Base-by-base conservation (phyloP, 805 yeast species). In the Schwanniomyces sp. region DNA sequence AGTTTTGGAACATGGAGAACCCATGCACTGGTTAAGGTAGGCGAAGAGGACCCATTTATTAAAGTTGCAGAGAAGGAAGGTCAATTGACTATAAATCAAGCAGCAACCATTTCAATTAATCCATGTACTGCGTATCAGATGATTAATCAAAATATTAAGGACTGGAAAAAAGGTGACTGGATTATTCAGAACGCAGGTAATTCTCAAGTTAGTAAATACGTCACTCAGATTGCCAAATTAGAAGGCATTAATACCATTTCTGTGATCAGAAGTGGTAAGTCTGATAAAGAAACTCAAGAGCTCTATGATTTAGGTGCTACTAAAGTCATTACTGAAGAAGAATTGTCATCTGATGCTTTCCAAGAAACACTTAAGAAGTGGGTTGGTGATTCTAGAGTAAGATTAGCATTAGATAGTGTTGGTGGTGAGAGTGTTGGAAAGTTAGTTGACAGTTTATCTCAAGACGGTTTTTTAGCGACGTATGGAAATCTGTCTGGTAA, bases 1-100 rank as follows among this genome's bases (percentile, higher is more conserved):
- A 84, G 86, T 53, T 84, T 84, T 51, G 97, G 97, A 27, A 91
- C 97, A 3, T 91, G 97, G 97, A 76, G 94, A 47, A 81, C 92
- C 2, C 88, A 86, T 54, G 81, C 85, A 4, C 55, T 85, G 29
- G 77, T 83, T 5, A 37, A 36, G 2, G 40, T 24, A 1, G 44
- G 45, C n/a, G 63, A 62, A 2, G 77, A 76, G 11, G 61, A 70
- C 0, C 80, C 81, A 17, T 36, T 56, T 3, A 43, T 58, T 8
- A 52, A 47, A 30, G 48, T 55, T 3, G 18, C 39, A n/a, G 43
- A 43, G 24, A 47, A 46, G 24, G 67, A 63, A 40, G 50, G 51
- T 25, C 63, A 63, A 12, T 57, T 70, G 21, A 52, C 62, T n/a
- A 54, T 74, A 8, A 73, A 70, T 46, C 81, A 83, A 46, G 96